Evolutionary conservation across 2,329 filamentous ascomycete species (phyloP), one percentile per base, ranked within the genome.

Genomic region (Whalleya microplaca): DNA sequence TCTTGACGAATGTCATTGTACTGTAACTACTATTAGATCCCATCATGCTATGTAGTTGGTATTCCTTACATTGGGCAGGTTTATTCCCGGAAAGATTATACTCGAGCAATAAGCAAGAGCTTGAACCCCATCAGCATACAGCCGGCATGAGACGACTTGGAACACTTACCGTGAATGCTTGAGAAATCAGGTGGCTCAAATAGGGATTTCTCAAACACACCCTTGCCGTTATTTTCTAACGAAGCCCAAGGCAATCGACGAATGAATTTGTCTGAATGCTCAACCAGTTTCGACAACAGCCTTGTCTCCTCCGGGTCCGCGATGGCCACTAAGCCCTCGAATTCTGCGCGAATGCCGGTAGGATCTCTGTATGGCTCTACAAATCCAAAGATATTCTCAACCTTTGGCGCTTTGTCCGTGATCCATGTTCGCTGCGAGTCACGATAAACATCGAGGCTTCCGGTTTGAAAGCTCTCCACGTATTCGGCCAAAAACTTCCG

Each of bases 111-210:
- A 75, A 2, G 75, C 73, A n/a, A 80, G 70, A 20, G 72, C 76
- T 79, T 45, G 41, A n/a, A n/a, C n/a, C n/a, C n/a, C n/a, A n/a
- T n/a, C n/a, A n/a, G 23, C 23, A 4, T 27, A 4, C 23, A 27
- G 23, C 9, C 9, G 9, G 9, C 5, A 52, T 45, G 41, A 43
- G 43, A 51, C 10, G 8, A 48, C 16, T 37, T 29, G 6, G 85
- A 4, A 27, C 23, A 27, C 62, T 85, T 69, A 58, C 90, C 81
- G 65, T 92, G 88, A 3, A 92, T 77, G 12, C 84, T 88, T 0
- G 88, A 88, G 69, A 92, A 91, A 69, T 91, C 88, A 0, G 89
- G 89, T 40, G 84, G 84, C 12, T 89, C 76, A 69, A 92, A 92
- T 50, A 84, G 82, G 66, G 85, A 83, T 67, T 90, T 91, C 71